Percentiles rank a stretch among this genome's conserved stretches.
Evolutionary conservation across 2,329 filamentous ascomycete genomes (phyloP).

Genomic region (Phyllosticta citrichinensis): DNA sequence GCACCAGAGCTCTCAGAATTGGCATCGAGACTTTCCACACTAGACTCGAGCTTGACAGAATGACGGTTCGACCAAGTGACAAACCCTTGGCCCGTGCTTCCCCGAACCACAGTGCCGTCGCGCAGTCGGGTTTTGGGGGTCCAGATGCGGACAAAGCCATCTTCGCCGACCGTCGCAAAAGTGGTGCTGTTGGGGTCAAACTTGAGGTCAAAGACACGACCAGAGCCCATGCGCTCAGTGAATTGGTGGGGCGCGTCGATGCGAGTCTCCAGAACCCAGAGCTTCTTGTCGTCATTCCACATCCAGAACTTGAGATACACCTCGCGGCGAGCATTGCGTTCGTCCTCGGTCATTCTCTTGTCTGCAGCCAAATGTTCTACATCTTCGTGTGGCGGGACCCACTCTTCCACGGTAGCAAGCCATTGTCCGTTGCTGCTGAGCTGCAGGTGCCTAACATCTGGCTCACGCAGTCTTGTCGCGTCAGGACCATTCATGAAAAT

Average conservation of each 20-base stretch:
- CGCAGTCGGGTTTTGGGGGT: slow-evolving; percentile 59
- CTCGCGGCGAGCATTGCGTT: slow-evolving; percentile 49
- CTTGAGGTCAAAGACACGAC: slow-evolving; percentile 60
- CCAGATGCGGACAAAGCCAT: slow-evolving; percentile 73
- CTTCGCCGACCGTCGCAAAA: slow-evolving; percentile 79
- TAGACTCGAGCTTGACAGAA: slow-evolving; percentile 36
- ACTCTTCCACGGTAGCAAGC: slow-evolving; percentile 87
- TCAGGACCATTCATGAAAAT: slow-evolving; percentile 56
- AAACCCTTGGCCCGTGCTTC: slow-evolving; percentile 39
- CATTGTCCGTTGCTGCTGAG: slow-evolving; percentile 75
- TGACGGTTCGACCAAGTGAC: slow-evolving; percentile 66
- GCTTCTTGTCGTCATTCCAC: slow-evolving; percentile 44
- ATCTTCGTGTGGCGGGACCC: slow-evolving; percentile 66
- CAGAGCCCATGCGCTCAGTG: slow-evolving; percentile 39
- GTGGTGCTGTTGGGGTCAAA: slow-evolving; percentile 58
- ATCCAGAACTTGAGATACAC: slow-evolving; percentile 87
- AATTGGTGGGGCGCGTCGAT: slow-evolving; percentile 69
- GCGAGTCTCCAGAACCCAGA: slow-evolving; percentile 69
- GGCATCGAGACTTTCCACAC: slow-evolving; percentile 20
- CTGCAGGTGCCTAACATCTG: slow-evolving; percentile 63
- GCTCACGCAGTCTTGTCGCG: slow-evolving; percentile 54
- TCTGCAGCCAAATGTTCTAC: slow-evolving; percentile 45
- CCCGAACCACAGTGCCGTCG: slow-evolving; percentile 56
- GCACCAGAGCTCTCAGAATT: slow-evolving; percentile 18
- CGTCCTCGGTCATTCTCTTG: slow-evolving; percentile 26